phyloP scores from a whole-genome alignment of 805 yeast genomes.

The Hanseniaspora valbyensis region DNA sequence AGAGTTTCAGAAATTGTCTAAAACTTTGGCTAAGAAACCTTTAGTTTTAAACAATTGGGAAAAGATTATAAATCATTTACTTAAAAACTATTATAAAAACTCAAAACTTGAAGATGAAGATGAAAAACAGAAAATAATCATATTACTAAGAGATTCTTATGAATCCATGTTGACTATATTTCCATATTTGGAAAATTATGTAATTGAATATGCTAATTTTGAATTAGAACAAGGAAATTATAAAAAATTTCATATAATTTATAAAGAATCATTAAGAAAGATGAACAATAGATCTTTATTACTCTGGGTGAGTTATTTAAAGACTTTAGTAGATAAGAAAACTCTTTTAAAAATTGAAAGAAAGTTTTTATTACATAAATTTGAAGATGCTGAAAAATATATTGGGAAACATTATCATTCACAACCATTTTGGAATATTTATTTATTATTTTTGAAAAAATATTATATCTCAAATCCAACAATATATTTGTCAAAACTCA shows the following conservation, averaged over 20 bases:
- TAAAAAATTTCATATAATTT: constrained; percentile 23
- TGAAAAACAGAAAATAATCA: background rate
- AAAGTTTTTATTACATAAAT: constrained; percentile 22
- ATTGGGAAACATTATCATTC: constrained; percentile 29
- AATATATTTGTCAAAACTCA: constrained; percentile 23
- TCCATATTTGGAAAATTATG: constrained; percentile 29
- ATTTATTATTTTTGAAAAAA: constrained; percentile 24
- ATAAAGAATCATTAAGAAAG: constrained; percentile 21
- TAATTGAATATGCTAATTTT: constrained; percentile 28
- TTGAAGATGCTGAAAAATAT: constrained; percentile 26
- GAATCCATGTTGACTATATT: constrained; percentile 25
- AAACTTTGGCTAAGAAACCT: constrained; percentile 16
- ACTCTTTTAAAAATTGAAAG: constrained; percentile 17
- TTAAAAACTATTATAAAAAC: constrained; percentile 17
- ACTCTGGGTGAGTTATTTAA: constrained; percentile 27
- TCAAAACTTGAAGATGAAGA: background rate
- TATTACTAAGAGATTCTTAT: constrained; percentile 20
- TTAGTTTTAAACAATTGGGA: constrained; percentile 27
- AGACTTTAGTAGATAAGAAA: constrained; percentile 25
- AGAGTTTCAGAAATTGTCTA: background rate
- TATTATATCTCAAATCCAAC: constrained; percentile 17
- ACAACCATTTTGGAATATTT: constrained; percentile 30
- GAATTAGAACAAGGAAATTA: constrained; percentile 28
- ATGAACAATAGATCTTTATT: constrained; percentile 27
- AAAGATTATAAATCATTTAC: constrained; percentile 23